Evolutionary conservation across 129 eudicot species (phyloP), one percentile per base, ranked within the genome.

Genomic region (Flaveria trinervia): DNA sequence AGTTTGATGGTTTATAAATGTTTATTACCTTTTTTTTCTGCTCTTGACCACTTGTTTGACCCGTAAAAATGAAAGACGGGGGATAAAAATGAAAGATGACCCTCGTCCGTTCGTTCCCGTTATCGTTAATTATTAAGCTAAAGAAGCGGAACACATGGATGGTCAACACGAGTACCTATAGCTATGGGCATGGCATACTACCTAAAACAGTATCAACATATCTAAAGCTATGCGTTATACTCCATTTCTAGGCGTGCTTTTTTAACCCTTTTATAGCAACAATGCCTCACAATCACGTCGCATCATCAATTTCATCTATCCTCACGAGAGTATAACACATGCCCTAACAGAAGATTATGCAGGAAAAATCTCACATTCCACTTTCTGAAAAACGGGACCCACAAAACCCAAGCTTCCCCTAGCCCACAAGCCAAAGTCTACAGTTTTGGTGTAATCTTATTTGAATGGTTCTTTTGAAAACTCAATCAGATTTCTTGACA

Each of bases 101-200:
- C 36, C 36, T 30, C 36, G 5, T 3, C 36, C 4, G 5, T 4
- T 30, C 36, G 36, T 30, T 30, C 36, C 30, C 3, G 28, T 79
- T 26, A 13, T 70, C 26, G 39, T 71, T 62, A 25, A 41, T 39
- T 55, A 52, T 86, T 81, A 83, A 92, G 97, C 84, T 45, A 80
- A 79, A 74, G 96, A 92, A 89, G 85, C 96, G 0, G 97, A 89
- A 57, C 96, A 81, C 76, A 79, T 92, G 78, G 93, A 92, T 75
- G 96, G 97, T 67, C 69, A 48, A 88, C 72, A 65, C 86, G 97
- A 41, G 17, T 92, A 72, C 84, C 93, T 51, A 79, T 89, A 82
- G 86, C 89, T 18, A 88, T 89, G 96, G 97, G 97, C 54, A 83
- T 84, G 33, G 89, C 92, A 61, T 92, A 89, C 65, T 88, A 93